Percentiles rank a stretch among this genome's conserved stretches.
These are phyloP conservation scores for Forsythia suspensa DNA, from an alignment of 257 asterid species.

Conservation along the genomic window DNA sequence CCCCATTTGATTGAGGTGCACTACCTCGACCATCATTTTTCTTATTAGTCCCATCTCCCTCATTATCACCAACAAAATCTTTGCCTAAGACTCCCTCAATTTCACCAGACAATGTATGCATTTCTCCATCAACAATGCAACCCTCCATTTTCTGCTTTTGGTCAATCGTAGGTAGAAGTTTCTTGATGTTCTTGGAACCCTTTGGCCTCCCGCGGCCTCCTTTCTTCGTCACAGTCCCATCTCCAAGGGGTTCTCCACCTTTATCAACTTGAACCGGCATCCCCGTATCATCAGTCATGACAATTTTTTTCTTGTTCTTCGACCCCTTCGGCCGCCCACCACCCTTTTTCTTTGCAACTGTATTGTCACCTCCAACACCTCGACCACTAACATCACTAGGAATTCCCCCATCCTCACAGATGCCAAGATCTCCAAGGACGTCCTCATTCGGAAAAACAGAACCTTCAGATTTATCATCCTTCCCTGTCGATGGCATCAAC, in stretches of 20 bases:
- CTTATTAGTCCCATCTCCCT: background rate
- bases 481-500: background rate
- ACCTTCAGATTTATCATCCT: background rate
- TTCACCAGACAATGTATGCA: background rate
- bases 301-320: slow-evolving; percentile 19
- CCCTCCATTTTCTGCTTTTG: background rate
- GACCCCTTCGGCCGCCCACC: slow-evolving; percentile 18
- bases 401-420: slow-evolving; percentile 14
- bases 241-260: background rate
- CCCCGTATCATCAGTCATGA: slow-evolving; percentile 8
- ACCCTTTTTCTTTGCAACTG: background rate
- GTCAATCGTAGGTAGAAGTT: slow-evolving; percentile 9
- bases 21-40: slow-evolving; percentile 13
- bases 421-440: background rate
- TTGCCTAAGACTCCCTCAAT: background rate
- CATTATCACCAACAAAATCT: background rate
- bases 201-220: slow-evolving; percentile 10
- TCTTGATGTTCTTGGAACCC: background rate
- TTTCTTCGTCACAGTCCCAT: slow-evolving; percentile 4
- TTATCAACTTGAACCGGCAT: background rate
- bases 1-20: slow-evolving; percentile 7
- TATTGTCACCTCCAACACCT: slow-evolving; percentile 16
- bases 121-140: slow-evolving; percentile 11
- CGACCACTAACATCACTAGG: slow-evolving; percentile 6
- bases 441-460: background rate